A percentile compares a stretch with the other conserved stretches of the same genome.
Conservation (phyloP, 1,284 basidiomycete genomes). For the Moniliella sp. region DNA sequence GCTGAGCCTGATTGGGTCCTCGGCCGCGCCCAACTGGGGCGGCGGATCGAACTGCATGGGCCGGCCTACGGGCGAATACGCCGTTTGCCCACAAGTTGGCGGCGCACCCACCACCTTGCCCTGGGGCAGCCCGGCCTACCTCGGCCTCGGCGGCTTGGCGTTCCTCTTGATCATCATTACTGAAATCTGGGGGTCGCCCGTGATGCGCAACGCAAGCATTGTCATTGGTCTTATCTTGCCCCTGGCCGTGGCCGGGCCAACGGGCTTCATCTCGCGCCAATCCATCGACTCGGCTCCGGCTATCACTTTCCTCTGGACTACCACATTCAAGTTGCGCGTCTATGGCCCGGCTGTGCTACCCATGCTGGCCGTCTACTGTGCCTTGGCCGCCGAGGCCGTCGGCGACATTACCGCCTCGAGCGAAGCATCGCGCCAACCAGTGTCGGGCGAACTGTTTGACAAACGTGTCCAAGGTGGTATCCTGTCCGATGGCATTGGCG, state of each 20-base stretch:
- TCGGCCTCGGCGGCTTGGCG: conserved; percentile 62
- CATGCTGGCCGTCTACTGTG: conserved; percentile 53
- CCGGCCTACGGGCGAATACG: conserved; percentile 46
- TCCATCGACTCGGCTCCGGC: conserved; percentile 11
- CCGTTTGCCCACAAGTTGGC: conserved; percentile 40
- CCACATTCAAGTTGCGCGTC: conserved; percentile 59
- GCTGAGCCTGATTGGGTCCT: conserved; percentile 49
- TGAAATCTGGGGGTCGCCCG: conserved; percentile 53
- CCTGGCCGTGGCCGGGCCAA: conserved; percentile 13
- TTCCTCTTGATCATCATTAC: conserved; percentile 52
- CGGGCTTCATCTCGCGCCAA: conserved; percentile 10
- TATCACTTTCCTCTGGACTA: conserved; percentile 40
- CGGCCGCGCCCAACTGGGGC: conserved; percentile 56
- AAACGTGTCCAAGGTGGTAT: conserved; percentile 63
- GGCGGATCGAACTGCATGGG: conserved; percentile 45
- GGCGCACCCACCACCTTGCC: conserved; percentile 41
- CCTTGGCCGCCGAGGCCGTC: conserved; percentile 55
- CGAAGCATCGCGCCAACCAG: conserved; percentile 49
- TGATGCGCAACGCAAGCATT: conserved; percentile 46
- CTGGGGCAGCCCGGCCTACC: conserved; percentile 60
- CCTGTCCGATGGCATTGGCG: conserved; percentile 48
- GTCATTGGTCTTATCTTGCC: conserved; percentile 29
- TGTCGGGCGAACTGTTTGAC: conserved; percentile 41
- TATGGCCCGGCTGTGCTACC: conserved; percentile 63
- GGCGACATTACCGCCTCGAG: conserved; percentile 66